Conservation (phyloP, 129 eudicot genomes). For the Lonicera japonica region DNA sequence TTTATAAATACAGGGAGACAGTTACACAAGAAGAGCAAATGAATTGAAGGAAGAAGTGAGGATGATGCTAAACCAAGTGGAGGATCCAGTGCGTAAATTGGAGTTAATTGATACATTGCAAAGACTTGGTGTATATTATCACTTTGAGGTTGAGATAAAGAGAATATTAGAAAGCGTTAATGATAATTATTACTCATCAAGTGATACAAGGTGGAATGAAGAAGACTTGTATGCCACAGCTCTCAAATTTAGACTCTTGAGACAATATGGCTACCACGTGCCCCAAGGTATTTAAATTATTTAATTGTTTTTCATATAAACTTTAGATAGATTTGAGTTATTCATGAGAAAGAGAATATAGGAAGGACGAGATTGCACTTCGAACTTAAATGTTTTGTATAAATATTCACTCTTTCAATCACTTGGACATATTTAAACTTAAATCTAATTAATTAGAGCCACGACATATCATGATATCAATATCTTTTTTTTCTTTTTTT, state of each 20-base stretch:
- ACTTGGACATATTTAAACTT: too few relatives aligned
- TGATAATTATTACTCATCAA: background rate
- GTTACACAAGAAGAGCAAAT: constrained; percentile 3
- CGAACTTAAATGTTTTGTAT: too few relatives aligned
- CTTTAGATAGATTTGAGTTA: too few relatives aligned
- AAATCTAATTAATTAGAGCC: too few relatives aligned
- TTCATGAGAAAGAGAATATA: too few relatives aligned
- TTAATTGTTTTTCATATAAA: too few relatives aligned
- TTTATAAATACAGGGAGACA: constrained; percentile 15
- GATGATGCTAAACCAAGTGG: background rate
- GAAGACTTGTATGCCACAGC: constrained; percentile 29
- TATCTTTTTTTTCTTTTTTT: too few relatives aligned
- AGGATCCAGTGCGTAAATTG: constrained; percentile 17
- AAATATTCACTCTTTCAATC: too few relatives aligned
- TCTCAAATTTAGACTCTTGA: constrained; percentile 39
- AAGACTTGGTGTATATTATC: constrained; percentile 48
- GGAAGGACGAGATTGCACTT: too few relatives aligned
- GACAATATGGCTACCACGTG: constrained; percentile 35
- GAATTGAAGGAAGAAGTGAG: constrained; percentile 15
- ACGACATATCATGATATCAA: too few relatives aligned
- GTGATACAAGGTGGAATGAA: background rate
- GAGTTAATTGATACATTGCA: constrained; percentile 40
- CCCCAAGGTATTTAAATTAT: constrained; percentile 31
- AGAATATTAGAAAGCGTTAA: constrained; percentile 16
- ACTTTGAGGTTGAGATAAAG: constrained; percentile 28